phyloP scores from a whole-genome alignment of 208 protist genomes.

The Leishmania mexicana region DNA sequence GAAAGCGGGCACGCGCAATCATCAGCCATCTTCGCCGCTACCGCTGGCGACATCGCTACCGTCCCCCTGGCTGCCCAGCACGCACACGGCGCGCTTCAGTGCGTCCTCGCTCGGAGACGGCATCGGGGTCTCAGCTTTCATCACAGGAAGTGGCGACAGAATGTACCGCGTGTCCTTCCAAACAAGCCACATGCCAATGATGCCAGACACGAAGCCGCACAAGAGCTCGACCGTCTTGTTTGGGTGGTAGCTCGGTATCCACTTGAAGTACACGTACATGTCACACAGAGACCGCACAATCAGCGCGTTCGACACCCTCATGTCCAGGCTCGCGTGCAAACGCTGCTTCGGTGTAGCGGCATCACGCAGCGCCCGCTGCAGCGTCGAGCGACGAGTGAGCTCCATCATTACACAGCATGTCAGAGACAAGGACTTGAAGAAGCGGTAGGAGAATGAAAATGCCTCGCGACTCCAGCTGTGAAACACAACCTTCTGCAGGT shows the following conservation, averaged over 20 bases:
- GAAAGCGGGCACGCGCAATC: neutral
- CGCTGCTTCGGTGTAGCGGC: slow-evolving; percentile 19
- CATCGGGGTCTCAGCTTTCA: neutral
- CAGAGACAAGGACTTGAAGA: slow-evolving; percentile 90
- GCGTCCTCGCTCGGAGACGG: slow-evolving; percentile 12
- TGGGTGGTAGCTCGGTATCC: slow-evolving; percentile 82
- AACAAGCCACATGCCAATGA: slow-evolving; percentile 76
- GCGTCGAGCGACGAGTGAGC: slow-evolving; percentile 28
- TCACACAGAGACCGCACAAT: slow-evolving; percentile 79
- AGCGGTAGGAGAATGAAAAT: slow-evolving; percentile 82
- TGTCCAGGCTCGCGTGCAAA: slow-evolving; percentile 31
- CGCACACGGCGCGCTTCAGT: slow-evolving; percentile 23
- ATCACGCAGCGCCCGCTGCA: slow-evolving; percentile 18
- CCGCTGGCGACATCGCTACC: slow-evolving; percentile 14
- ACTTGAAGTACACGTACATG: slow-evolving; percentile 93
- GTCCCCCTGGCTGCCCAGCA: slow-evolving; percentile 22
- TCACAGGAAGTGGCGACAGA: slow-evolving; percentile 4
- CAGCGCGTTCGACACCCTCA: slow-evolving; percentile 54
- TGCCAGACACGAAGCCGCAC: slow-evolving; percentile 62
- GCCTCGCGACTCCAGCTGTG: slow-evolving; percentile 64
- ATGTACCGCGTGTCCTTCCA: slow-evolving; percentile 73
- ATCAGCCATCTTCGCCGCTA: slow-evolving; percentile 23
- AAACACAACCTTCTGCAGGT: slow-evolving; percentile 84
- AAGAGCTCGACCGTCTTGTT: slow-evolving; percentile 71
- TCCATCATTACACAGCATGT: slow-evolving; percentile 69